Percentiles rank a stretch among this genome's conserved stretches.
These are phyloP conservation scores for Rosa lucieae DNA, from an alignment of 306 rosid species.

Conservation along the genomic window DNA sequence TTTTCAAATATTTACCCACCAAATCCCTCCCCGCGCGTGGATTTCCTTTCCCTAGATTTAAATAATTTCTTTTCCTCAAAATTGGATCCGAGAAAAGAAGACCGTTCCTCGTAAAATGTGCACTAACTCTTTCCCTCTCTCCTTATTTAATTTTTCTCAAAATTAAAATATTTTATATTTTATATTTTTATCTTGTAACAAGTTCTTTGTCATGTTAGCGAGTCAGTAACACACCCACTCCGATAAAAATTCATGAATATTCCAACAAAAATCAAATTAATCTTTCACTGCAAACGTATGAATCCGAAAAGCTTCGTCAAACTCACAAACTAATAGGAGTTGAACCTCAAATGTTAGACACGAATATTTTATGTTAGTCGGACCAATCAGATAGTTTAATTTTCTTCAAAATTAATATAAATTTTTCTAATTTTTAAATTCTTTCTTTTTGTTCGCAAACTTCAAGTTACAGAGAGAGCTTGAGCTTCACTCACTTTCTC, in stretches of 20 bases:
- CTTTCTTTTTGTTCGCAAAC: background rate
- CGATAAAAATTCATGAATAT: no score
- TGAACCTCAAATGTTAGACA: no score
- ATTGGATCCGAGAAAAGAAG: constrained; percentile 49
- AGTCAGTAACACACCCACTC: no score
- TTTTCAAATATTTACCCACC: background rate
- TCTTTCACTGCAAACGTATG: no score
- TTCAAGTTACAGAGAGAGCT: constrained; percentile 13
- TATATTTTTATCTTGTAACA: no score
- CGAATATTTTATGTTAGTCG: no score
- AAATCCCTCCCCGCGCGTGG: constrained; percentile 6
- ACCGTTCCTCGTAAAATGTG: constrained; percentile 85
- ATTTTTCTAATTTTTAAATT: background rate
- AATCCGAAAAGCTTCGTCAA: no score
- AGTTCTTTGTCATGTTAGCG: no score
- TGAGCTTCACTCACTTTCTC: constrained; percentile 15
- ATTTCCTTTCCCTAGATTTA: background rate
- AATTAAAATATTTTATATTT: background rate
- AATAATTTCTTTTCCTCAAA: background rate
- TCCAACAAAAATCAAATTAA: no score
- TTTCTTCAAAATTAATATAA: no score
- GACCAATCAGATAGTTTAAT: no score
- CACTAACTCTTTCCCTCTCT: constrained; percentile 20
- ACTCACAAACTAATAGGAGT: no score
- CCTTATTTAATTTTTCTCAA: background rate